Base-by-base conservation (phyloP, 805 yeast genomes). In the Starmerella powellii region DNA sequence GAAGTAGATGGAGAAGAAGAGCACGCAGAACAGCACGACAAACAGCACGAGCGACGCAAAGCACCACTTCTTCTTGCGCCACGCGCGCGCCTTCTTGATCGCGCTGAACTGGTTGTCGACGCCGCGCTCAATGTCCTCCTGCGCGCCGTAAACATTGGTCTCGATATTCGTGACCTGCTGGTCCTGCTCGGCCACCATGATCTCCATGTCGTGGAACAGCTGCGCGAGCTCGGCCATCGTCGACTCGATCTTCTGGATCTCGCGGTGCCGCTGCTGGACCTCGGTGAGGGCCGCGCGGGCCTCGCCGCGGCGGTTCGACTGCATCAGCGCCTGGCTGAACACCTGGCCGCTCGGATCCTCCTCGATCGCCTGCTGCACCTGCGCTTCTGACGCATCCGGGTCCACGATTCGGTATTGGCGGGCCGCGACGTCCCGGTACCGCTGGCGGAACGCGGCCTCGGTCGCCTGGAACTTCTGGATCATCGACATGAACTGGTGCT, bases 201-300 rank as follows among this genome's bases (percentile, higher is more conserved):
- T 83, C 65, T 91, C 96, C 91, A 91, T 84, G 61, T 91, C 97
- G 57, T 80, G 81, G 70, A 91, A 86, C 61, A 91, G 74, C 67
- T 84, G 94, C 32, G 93, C 83, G 64, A 91, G 74, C 65, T 91
- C 98, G 29, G 88, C 85, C 82, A 91, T 86, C 46, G 95, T 80
- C 66, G 84, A 78, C 65, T 88, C 97, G 64, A 91, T 80, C 68
- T 85, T 83, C 67, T 84, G 81, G 58, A 91, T 76, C 67, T 91
- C 97, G 61, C 81, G 79, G 67, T 91, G 97, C 67, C 98, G 79
- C 39, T 82, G 78, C 66, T 88, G 95, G 44, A 91, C 97, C 66
- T 91, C 97, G 56, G 85, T 83, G 55, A 91, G 72, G 2, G 93
- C 97, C 27, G 95, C 77, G 62, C 91, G 76, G 33, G 97, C 96